phyloP scores from a whole-genome alignment of 192 early-diverging fungal genomes.

The Ambispora gerdemannii region DNA sequence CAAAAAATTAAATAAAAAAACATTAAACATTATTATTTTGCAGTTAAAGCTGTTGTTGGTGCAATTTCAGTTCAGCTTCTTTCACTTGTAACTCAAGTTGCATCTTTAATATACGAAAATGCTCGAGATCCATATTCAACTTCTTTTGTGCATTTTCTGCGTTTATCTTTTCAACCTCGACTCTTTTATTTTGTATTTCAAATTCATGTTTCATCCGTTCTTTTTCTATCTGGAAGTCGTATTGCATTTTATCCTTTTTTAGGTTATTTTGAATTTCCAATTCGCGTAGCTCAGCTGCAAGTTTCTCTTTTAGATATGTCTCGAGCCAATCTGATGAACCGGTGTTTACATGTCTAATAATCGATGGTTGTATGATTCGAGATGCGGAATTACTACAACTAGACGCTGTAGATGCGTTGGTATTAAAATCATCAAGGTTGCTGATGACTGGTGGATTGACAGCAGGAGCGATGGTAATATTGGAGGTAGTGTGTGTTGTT shows the following conservation, averaged over 20 bases:
- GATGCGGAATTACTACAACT: no score
- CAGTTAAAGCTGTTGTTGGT: no score
- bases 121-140: neutral
- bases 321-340: neutral
- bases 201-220: neutral
- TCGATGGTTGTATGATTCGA: no score
- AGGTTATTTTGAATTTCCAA: neutral
- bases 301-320: neutral
- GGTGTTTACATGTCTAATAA: no score
- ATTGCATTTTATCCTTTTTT: neutral
- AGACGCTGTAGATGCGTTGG: no score
- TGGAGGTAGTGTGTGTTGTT: neutral
- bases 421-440: no score
- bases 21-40: no score
- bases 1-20: no score
- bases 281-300: neutral
- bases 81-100: conserved; percentile 12
- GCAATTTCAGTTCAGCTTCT: no score
- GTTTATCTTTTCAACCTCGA: neutral
- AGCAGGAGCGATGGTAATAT: neutral
- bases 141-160: neutral
- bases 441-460: neutral
- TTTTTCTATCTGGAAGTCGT: neutral
- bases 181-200: neutral
- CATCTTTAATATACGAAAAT: neutral